Evolutionary conservation across 2,329 filamentous ascomycete genomes (phyloP), one percentile per base, ranked within the genome.

Genomic region (Myrmaecium sp.): DNA sequence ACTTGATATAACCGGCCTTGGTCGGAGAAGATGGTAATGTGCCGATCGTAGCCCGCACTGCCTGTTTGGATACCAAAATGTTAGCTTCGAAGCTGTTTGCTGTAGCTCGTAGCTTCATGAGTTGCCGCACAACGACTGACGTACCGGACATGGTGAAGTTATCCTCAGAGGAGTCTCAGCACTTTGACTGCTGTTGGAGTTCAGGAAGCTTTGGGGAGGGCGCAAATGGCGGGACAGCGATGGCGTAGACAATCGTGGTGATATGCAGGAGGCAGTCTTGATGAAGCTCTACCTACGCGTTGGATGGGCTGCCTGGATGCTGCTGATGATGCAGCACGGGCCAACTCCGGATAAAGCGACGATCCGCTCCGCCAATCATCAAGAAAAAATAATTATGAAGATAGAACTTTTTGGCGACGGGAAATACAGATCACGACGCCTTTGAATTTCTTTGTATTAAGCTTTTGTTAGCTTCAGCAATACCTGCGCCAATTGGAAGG

Each of bases 11-110:
- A 66, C 54, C 89, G 75, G 49, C 89, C 89, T 62, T 94, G 84
- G 57, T 98, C 89, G 35, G 89, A 94, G 65, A 98, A 98, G 67
- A 98, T 95, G 53, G 89, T 98, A 49, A 98, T 98, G 61, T 98
- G 89, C 66, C 89, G 74, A 61, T 98, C 89, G 62, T 91, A 95
- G 50, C 82, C 84, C 58, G 80, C 76, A 60, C 73, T 78, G 57
- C 75, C 76, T 82, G 46, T 44, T 12, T 23, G 26, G 19, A 16
- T 26, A 31, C 30, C 30, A 14, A 14, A 25, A 13, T 21, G 44
- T 50, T 39, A 50, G 47, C 42, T 43, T 30, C 19, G 31, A 17
- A 27, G 28, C 24, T 33, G 23, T 23, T n/a, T 24, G 32, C 35
- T 31, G 30, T 15, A 27, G 28, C 24, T 33, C 25, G 19, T n/a